Conservation (phyloP, 192 early-diverging fungal species). For the Podila epigama region DNA sequence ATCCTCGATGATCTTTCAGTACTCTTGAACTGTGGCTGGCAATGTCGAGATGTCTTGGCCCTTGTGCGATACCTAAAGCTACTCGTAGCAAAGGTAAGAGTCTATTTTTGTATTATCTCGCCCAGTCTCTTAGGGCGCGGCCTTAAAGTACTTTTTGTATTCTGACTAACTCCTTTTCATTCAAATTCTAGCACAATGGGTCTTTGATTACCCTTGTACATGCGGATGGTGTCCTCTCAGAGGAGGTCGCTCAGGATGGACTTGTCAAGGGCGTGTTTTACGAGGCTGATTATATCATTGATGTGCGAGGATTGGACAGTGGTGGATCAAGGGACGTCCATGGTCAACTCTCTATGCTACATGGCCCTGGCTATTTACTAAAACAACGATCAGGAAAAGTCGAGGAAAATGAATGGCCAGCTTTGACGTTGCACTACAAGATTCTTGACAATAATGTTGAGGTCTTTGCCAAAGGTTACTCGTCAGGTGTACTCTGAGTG, state of each 20-base stretch:
- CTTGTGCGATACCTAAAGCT: constrained; percentile 55
- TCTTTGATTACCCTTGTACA: constrained; percentile 61
- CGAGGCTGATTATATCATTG: constrained; percentile 55
- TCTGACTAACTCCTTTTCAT: neutral
- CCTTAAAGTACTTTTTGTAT: too few relatives aligned
- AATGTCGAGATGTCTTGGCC: constrained; percentile 34
- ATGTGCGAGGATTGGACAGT: constrained; percentile 56
- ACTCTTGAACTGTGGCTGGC: constrained; percentile 57
- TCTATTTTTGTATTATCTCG: neutral
- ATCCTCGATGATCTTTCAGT: constrained; percentile 65
- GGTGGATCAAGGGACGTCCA: constrained; percentile 65
- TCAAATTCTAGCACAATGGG: constrained; percentile 46
- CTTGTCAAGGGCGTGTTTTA: constrained; percentile 59
- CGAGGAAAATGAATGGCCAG: constrained; percentile 44
- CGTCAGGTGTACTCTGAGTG: constrained; percentile 56
- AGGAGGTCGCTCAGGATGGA: constrained; percentile 53
- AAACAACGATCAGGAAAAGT: constrained; percentile 19
- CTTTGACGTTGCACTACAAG: constrained; percentile 63
- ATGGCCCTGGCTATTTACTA: constrained; percentile 56
- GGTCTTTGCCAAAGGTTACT: constrained; percentile 66
- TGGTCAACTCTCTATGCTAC: constrained; percentile 60
- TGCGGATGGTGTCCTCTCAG: constrained; percentile 55
- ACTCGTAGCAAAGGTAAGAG: constrained; percentile 47
- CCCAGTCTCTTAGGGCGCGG: too few relatives aligned
- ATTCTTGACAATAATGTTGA: constrained; percentile 66